These are phyloP conservation scores for Huntiella bhutanensis DNA, from an alignment of 2,329 filamentous ascomycete genomes.

Conservation along the genomic window DNA sequence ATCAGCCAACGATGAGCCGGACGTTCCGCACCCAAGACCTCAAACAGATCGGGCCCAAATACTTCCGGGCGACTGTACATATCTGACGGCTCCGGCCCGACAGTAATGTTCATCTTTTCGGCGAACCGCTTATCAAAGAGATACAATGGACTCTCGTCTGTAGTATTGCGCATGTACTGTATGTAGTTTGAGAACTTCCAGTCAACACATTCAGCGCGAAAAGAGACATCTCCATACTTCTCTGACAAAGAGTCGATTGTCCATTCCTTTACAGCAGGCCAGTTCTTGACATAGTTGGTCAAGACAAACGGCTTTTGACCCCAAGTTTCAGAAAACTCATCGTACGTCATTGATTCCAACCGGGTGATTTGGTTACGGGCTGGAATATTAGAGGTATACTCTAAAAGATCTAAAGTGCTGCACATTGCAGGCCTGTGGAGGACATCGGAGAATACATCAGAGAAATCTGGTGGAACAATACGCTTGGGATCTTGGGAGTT, in stretches of 20 bases:
- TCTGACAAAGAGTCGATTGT: conserved; percentile 44
- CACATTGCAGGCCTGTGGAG: conserved; percentile 83
- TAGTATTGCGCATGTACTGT: conserved; percentile 60
- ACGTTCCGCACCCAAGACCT: conserved; percentile 54
- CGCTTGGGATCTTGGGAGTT: conserved; percentile 29
- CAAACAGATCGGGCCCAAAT: conserved; percentile 76
- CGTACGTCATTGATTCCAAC: conserved; percentile 46
- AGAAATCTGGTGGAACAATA: conserved; percentile 44
- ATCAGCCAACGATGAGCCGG: conserved; percentile 89
- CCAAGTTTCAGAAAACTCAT: conserved; percentile 60
- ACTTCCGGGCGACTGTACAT: conserved; percentile 67
- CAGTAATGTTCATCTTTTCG: conserved; percentile 58
- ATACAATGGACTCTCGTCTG: conserved; percentile 79
- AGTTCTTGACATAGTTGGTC: conserved; percentile 59
- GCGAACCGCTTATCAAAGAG: conserved; percentile 78
- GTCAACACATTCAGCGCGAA: conserved; percentile 83
- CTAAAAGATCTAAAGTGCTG: conserved; percentile 49
- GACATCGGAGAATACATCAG: conserved; percentile 71
- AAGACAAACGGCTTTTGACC: conserved; percentile 71
- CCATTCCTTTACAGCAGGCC: conserved; percentile 65
- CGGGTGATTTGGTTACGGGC: conserved; percentile 51
- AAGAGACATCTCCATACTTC: conserved; percentile 47
- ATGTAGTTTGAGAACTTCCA: conserved; percentile 72
- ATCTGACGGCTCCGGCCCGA: conserved; percentile 31
- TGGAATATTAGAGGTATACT: conserved; percentile 56